Conservation (phyloP, 768 basidiomycete genomes). For the Leccinum aurantiacum region DNA sequence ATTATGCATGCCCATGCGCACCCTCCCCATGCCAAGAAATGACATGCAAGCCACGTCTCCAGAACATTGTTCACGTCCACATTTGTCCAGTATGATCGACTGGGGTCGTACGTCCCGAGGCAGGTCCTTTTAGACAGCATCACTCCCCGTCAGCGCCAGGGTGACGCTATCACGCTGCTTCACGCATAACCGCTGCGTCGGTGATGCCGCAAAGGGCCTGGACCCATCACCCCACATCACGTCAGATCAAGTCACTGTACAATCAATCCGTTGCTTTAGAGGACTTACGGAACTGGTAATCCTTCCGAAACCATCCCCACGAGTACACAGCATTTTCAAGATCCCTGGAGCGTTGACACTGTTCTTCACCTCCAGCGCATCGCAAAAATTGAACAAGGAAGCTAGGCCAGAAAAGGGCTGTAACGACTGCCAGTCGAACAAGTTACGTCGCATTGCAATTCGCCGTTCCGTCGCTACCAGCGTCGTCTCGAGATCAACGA, state of each 20-base stretch:
- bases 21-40: no score
- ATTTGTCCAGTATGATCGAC: conserved; percentile 48
- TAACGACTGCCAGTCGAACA: no score
- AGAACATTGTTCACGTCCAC: conserved; percentile 49
- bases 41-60: no score
- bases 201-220: conserved; percentile 50
- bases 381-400: conserved; percentile 40
- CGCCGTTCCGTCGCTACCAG: no score
- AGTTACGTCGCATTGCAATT: conserved; percentile 34
- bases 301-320: conserved; percentile 60
- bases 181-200: conserved; percentile 38
- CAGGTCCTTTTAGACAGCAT: conserved; percentile 32
- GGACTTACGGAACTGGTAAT: conserved; percentile 42
- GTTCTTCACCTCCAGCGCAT: conserved; percentile 39
- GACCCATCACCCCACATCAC: background rate
- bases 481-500: no score
- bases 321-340: conserved; percentile 55
- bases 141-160: conserved; percentile 31
- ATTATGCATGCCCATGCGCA: no score
- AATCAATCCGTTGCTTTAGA: background rate
- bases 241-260: background rate
- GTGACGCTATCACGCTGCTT: no score
- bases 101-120: conserved; percentile 35
- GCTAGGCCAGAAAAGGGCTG: conserved; percentile 46
- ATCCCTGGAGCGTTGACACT: conserved; percentile 39